Conservation (phyloP, 768 basidiomycete species). For the Pleurotus eryngii region DNA sequence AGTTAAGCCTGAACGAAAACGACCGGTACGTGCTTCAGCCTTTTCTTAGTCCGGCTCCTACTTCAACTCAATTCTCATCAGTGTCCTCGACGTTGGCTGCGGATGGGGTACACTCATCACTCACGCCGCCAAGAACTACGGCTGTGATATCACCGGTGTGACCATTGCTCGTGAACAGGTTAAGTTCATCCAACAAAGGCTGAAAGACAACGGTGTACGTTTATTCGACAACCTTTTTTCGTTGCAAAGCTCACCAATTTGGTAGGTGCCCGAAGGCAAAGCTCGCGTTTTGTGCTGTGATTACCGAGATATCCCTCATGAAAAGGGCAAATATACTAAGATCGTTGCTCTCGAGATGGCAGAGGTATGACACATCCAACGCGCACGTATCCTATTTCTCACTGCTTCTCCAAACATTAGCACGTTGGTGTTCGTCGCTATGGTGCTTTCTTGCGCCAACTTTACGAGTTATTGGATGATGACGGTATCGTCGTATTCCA, state of each 20-base stretch:
- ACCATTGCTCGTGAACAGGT: conserved; percentile 91
- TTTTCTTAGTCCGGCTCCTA: conserved; percentile 21
- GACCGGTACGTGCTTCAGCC: conserved; percentile 48
- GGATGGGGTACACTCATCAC: conserved; percentile 97
- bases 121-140: conserved; percentile 96
- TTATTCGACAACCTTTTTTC: neutral
- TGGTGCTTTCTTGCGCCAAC: conserved; percentile 80
- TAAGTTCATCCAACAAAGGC: conserved; percentile 87
- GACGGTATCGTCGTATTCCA: conserved; percentile 94
- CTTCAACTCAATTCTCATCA: conserved; percentile 18
- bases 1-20: conserved; percentile 81
- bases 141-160: conserved; percentile 94
- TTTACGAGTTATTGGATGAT: conserved; percentile 92
- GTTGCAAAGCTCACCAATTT: neutral
- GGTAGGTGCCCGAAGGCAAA: conserved; percentile 51
- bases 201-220: conserved; percentile 69
- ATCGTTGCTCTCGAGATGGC: conserved; percentile 98
- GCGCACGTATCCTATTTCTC: neutral
- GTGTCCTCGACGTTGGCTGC: conserved; percentile 81
- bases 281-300: conserved; percentile 93
- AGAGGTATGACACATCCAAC: conserved; percentile 50
- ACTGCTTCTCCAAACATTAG: conserved; percentile 26
- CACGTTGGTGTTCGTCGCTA: conserved; percentile 97
- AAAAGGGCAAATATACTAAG: conserved; percentile 78
- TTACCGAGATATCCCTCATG: conserved; percentile 84